A percentile compares a stretch with the other conserved stretches of the same genome.
Conservation (phyloP, 345 rosid genomes). For the Corchorus capsularis region DNA sequence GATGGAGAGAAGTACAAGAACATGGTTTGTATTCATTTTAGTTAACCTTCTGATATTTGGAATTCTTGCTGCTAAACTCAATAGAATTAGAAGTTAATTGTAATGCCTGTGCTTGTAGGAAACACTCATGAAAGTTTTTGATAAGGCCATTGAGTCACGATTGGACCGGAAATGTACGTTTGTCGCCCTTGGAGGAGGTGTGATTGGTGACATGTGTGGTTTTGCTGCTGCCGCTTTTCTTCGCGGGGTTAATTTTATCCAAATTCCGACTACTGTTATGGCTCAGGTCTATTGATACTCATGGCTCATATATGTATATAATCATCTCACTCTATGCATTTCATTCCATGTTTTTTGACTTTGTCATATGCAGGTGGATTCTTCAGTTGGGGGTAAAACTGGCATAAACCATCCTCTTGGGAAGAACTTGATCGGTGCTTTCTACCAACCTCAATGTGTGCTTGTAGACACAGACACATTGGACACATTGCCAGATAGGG, state of each 20-base stretch:
- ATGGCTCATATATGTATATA: not conserved
- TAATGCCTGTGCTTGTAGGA: conserved; percentile 49
- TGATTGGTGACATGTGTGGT: conserved; percentile 97
- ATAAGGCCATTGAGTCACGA: conserved; percentile 89
- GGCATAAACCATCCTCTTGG: conserved; percentile 94
- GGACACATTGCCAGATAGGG: conserved; percentile 84
- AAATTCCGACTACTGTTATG: conserved; percentile 98
- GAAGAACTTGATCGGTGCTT: conserved; percentile 96
- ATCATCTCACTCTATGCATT: not conserved
- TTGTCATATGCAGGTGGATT: conserved; percentile 68
- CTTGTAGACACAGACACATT: conserved; percentile 86
- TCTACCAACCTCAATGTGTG: conserved; percentile 98
- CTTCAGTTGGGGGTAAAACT: conserved; percentile 99
- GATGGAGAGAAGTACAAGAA: conserved; percentile 93
- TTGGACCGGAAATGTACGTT: conserved; percentile 83
- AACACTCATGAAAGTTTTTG: conserved; percentile 85
- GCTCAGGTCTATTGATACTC: conserved; percentile 60
- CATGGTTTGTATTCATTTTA: conserved; percentile 52
- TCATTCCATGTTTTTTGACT: not conserved
- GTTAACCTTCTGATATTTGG: not conserved
- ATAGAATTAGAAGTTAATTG: conserved; percentile 10
- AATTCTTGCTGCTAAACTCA: not conserved
- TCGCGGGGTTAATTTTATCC: conserved; percentile 98
- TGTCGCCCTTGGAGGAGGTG: conserved; percentile 99
- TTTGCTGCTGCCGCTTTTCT: conserved; percentile 94